Evolutionary conservation across 1,284 basidiomycete species (phyloP).

Genomic region (Ganoderma lucidum): DNA sequence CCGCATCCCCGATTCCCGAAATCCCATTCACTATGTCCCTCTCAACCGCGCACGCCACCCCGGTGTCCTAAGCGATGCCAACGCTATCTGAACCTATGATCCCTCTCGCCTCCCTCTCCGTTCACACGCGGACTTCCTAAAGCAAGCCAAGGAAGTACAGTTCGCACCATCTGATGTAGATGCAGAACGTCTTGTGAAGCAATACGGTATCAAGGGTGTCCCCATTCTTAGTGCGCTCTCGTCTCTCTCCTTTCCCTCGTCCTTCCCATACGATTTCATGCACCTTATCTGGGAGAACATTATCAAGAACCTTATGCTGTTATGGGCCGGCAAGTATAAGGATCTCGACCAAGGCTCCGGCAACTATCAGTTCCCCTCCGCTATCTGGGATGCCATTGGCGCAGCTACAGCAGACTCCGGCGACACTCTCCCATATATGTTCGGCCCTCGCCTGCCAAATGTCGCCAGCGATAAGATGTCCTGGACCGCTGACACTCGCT

Average conservation of each 20-base stretch:
- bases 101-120: constrained; percentile 47
- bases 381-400: constrained; percentile 51
- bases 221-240: constrained; percentile 44
- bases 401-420: constrained; percentile 40
- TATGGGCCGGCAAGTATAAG: constrained; percentile 52
- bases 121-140: constrained; percentile 43
- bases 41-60: constrained; percentile 31
- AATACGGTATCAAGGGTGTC: constrained; percentile 51
- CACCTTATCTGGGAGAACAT: constrained; percentile 54
- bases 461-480: constrained; percentile 45
- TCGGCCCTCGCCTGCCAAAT: constrained; percentile 47
- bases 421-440: constrained; percentile 48
- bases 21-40: constrained; percentile 49
- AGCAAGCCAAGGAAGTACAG: constrained; percentile 45
- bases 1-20: constrained; percentile 30
- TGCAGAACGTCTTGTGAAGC: constrained; percentile 39
- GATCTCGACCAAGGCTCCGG: constrained; percentile 43
- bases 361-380: constrained; percentile 39
- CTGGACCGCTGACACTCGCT: constrained; percentile 44
- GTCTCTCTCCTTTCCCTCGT: constrained; percentile 48
- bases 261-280: constrained; percentile 58
- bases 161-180: constrained; percentile 35
- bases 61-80: neutral
- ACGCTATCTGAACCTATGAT: constrained; percentile 44
- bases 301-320: constrained; percentile 46